A percentile compares a stretch with the other conserved stretches of the same genome.
Evolutionary conservation across 306 rosid species (phyloP).

Genomic region (Cucumis melo): DNA sequence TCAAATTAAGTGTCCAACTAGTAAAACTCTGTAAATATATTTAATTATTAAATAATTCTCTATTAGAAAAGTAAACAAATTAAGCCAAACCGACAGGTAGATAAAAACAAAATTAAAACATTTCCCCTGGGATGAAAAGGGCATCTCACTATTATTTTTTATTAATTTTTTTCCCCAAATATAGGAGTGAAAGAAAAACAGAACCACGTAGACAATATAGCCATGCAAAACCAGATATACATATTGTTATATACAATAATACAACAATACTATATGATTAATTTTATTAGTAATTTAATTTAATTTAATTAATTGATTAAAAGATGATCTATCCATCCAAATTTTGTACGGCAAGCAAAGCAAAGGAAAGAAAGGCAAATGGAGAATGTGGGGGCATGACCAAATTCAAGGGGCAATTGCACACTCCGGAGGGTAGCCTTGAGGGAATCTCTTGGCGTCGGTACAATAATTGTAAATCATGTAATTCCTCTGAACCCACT

Average conservation of each 20-base stretch:
- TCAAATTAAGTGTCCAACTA: too few relatives aligned
- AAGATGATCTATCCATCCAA: too few relatives aligned
- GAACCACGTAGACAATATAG: neutral
- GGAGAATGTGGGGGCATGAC: neutral
- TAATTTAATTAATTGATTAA: neutral
- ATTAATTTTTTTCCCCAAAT: neutral
- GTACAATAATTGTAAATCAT: slow-evolving; percentile 52
- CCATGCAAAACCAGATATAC: neutral
- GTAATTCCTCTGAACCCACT: slow-evolving; percentile 47
- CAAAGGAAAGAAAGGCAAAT: neutral
- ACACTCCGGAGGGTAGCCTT: slow-evolving; percentile 47
- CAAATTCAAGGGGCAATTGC: neutral
- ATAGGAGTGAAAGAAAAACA: neutral
- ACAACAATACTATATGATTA: neutral
- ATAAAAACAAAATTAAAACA: too few relatives aligned
- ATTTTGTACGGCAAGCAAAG: neutral
- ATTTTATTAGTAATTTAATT: neutral
- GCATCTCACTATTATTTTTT: neutral
- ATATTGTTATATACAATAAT: neutral
- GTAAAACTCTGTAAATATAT: too few relatives aligned
- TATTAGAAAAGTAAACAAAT: too few relatives aligned
- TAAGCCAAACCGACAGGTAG: too few relatives aligned
- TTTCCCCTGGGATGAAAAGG: neutral
- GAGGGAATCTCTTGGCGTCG: slow-evolving; percentile 40
- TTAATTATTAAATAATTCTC: too few relatives aligned